Base-by-base conservation (phyloP, 2,329 filamentous ascomycete species). In the Calonectria honghensis region DNA sequence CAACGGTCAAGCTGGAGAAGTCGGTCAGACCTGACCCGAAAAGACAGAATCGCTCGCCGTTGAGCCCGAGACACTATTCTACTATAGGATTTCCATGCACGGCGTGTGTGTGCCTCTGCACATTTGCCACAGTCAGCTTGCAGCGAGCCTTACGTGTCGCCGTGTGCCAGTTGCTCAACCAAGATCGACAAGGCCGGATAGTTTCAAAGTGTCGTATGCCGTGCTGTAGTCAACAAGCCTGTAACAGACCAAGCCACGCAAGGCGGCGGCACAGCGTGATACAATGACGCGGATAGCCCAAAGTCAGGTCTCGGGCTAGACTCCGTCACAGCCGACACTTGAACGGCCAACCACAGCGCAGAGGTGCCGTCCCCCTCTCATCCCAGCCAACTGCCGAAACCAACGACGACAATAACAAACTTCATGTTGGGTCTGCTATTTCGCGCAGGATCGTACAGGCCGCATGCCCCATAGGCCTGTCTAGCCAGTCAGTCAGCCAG, bases 21-120 rank as follows among this genome's bases (percentile, higher is more conserved):
- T 73, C 72, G 72, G 72, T 67, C 54, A 73, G 72, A 66, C 71
- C 71, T 61, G 35, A 73, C 39, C 39, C 45, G 61, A 66, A 39
- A 18, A 50, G 41, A 16, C 37, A 48, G 16, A 52, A 66, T 41
- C 24, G 37, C 29, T 63, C 51, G 24, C 63, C 32, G 20, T 27
- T 39, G n/a, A 68, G 32, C 35, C 57, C 37, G 27, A 41, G 24
- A 63, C 57, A 63, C 57, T 63, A 63, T 63, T 63, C 57, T 63
- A 63, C 24, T 63, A 41, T 29, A 1, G 57, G 57, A 63, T 63
- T 29, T 10, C n/a, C 16, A 29, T 39, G 57, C 32, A 41, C 37
- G 10, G 37, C 35, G 27, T 41, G 35, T 63, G 39, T 29, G 57
- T 39, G 48, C 35, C 11, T 67, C n/a, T 51, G 41, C 51, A 18